Percentiles rank a stretch among this genome's conserved stretches.
Evolutionary conservation across 805 yeast genomes (phyloP).

Genomic region (Saccharomycopsis sp.): DNA sequence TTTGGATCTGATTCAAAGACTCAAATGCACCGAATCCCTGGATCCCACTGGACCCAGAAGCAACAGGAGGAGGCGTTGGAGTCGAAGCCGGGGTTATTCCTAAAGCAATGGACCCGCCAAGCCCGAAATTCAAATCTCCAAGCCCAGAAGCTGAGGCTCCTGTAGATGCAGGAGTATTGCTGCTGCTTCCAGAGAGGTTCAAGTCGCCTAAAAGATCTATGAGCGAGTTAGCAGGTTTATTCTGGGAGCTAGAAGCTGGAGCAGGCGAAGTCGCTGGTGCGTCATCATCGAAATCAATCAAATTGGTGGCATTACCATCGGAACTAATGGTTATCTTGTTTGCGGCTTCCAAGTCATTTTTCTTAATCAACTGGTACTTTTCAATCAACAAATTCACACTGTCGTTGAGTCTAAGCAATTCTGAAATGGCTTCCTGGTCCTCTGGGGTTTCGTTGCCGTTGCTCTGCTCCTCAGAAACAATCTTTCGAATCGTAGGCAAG

Average conservation of each 20-base stretch:
- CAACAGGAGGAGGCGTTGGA: slow-evolving; percentile 24
- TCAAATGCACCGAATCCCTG: slow-evolving; percentile 15
- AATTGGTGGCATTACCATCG: slow-evolving; percentile 36
- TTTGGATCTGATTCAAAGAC: slow-evolving; percentile 17
- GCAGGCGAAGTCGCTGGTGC: slow-evolving; percentile 22
- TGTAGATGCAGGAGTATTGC: slow-evolving; percentile 38
- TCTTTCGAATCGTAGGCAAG: slow-evolving; percentile 79
- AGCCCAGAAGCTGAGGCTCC: slow-evolving; percentile 17
- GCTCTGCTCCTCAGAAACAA: slow-evolving; percentile 73
- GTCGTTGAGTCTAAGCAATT: slow-evolving; percentile 66
- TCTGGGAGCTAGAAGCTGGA: slow-evolving; percentile 23
- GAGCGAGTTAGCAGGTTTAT: slow-evolving; percentile 32
- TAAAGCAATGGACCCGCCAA: slow-evolving; percentile 47
- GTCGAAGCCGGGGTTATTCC: slow-evolving; percentile 25
- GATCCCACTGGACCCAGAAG: slow-evolving; percentile 6
- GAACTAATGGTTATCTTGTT: slow-evolving; percentile 37
- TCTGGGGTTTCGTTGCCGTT: slow-evolving; percentile 38
- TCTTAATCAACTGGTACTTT: slow-evolving; percentile 58
- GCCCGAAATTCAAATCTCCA: slow-evolving; percentile 31
- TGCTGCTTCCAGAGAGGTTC: slow-evolving; percentile 30
- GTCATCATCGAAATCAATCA: slow-evolving; percentile 73
- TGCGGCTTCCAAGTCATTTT: slow-evolving; percentile 58
- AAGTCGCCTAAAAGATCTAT: slow-evolving; percentile 72
- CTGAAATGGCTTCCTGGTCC: slow-evolving; percentile 44
- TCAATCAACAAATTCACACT: slow-evolving; percentile 60